These are phyloP conservation scores for Phallus indusiatus DNA, from an alignment of 768 basidiomycete species.

Conservation along the genomic window DNA sequence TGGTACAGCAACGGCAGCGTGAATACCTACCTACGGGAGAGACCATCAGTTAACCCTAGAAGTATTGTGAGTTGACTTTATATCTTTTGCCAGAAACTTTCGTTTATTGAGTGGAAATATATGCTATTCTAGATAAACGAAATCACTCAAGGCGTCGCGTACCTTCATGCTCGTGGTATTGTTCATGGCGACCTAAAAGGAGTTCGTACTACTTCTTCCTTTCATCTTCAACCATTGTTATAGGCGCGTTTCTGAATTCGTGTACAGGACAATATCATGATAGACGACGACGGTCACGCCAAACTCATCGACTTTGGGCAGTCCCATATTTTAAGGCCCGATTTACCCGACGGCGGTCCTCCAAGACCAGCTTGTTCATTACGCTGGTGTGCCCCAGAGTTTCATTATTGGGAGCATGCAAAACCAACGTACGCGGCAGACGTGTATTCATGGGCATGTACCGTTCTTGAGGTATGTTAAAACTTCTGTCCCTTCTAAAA, in stretches of 20 bases:
- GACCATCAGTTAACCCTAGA: background rate
- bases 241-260: too few relatives aligned
- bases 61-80: background rate
- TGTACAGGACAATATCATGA: slow-evolving; percentile 7
- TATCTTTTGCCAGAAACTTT: background rate
- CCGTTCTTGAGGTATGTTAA: too few relatives aligned
- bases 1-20: background rate
- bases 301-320: slow-evolving; percentile 10
- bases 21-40: background rate
- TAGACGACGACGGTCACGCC: slow-evolving; percentile 6
- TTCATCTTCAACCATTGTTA: too few relatives aligned
- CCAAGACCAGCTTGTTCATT: too few relatives aligned
- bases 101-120: background rate
- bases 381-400: too few relatives aligned
- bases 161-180: slow-evolving; percentile 1
- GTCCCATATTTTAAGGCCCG: background rate
- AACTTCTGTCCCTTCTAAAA: too few relatives aligned
- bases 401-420: too few relatives aligned
- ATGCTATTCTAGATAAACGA: background rate
- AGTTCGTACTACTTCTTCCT: background rate
- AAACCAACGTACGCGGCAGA: too few relatives aligned
- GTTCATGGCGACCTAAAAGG: slow-evolving; percentile 9
- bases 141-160: slow-evolving; percentile 1
- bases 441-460: too few relatives aligned
- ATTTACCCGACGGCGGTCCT: too few relatives aligned